Percentiles rank a stretch among this genome's conserved stretches.
These are phyloP conservation scores for Tuber melanosporum DNA, from an alignment of 495 filamentous ascomycete species.

Conservation along the genomic window DNA sequence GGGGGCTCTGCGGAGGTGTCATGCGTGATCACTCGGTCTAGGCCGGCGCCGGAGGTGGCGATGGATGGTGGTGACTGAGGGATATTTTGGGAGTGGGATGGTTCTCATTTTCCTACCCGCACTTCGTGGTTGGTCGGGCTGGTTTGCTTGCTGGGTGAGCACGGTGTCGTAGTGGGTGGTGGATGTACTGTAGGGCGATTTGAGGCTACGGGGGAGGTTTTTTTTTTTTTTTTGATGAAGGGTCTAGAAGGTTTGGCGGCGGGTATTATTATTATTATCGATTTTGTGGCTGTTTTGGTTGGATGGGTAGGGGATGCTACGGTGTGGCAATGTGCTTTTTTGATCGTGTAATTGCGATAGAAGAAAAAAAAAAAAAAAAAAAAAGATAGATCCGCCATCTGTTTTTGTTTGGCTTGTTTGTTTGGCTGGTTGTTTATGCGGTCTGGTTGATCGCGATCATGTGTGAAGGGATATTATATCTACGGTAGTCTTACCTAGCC, in stretches of 20 bases:
- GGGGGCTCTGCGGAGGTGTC: neutral
- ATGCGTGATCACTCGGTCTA: neutral
- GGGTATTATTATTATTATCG: neutral
- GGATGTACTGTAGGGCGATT: neutral
- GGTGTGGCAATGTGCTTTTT: neutral
- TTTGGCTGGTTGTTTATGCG: neutral
- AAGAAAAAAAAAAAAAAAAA: too few species aligned
- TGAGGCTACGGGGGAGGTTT: neutral
- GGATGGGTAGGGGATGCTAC: neutral
- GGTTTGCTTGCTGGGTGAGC: neutral
- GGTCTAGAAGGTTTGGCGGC: neutral
- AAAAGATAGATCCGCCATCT: neutral
- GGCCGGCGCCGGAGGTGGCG: neutral
- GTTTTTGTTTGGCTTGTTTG: neutral
- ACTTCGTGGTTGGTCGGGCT: neutral
- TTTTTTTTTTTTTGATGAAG: neutral
- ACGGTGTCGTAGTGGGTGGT: too few species aligned
- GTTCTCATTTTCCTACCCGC: neutral
- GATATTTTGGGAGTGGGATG: neutral
- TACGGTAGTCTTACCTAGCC: too few species aligned
- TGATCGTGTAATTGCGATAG: neutral
- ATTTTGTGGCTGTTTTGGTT: neutral
- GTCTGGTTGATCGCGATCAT: neutral
- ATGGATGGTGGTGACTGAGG: neutral
- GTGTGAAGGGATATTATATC: neutral